These are phyloP conservation scores for Zygosaccharomyces bisporus DNA, from an alignment of 805 yeast species.

Conservation along the genomic window DNA sequence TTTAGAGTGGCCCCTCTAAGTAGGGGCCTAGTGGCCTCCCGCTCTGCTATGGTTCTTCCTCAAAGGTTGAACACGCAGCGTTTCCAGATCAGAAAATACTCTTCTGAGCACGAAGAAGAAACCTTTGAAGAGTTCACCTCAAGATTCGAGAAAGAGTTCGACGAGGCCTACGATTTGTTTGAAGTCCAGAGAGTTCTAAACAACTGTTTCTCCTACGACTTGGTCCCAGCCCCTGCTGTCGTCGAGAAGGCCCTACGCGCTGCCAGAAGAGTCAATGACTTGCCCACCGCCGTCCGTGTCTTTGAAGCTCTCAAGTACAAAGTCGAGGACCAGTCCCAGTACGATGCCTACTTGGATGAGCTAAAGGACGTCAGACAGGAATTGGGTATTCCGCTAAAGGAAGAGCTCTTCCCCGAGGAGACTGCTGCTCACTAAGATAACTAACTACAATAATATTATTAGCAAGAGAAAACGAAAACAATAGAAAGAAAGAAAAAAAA, in stretches of 20 bases:
- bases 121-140: conserved; percentile 90
- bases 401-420: conserved; percentile 58
- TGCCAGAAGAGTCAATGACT: conserved; percentile 97
- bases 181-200: conserved; percentile 93
- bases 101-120: conserved; percentile 81
- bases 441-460: conserved; percentile 3
- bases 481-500: not conserved
- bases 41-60: conserved; percentile 4
- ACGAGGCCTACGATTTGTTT: conserved; percentile 82
- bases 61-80: conserved; percentile 6
- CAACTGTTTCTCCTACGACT: conserved; percentile 97
- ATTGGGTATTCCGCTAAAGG: conserved; percentile 89
- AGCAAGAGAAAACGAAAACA: not conserved
- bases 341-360: conserved; percentile 93
- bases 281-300: conserved; percentile 97
- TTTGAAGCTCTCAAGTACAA: conserved; percentile 95
- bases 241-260: conserved; percentile 95
- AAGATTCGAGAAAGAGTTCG: conserved; percentile 93
- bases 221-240: conserved; percentile 97
- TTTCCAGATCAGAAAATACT: conserved; percentile 57
- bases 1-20: conserved; percentile 15
- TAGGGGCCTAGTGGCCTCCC: conserved; percentile 7
- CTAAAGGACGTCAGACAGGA: conserved; percentile 87
- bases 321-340: conserved; percentile 91
- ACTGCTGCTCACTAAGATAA: conserved; percentile 12